A percentile compares a stretch with the other conserved stretches of the same genome.
phyloP scores from a whole-genome alignment of 2,329 filamentous ascomycete genomes.

The Fusarium xylarioides region DNA sequence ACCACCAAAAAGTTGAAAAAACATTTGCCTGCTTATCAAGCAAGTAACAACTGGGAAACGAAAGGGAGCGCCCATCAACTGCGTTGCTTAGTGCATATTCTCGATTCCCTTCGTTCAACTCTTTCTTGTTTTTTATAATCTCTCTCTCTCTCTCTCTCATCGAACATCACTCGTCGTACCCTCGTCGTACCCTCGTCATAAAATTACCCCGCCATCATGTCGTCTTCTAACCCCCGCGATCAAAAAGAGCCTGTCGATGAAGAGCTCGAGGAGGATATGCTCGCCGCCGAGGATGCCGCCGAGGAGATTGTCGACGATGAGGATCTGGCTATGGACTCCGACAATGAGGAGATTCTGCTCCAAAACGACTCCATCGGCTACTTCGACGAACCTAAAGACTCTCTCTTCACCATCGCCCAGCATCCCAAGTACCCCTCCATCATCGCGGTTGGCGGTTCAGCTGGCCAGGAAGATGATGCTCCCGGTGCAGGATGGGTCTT shows the following conservation, averaged over 20 bases:
- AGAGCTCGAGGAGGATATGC: constrained; percentile 51
- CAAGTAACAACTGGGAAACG: constrained; percentile 31
- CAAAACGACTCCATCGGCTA: constrained; percentile 94
- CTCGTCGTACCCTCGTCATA: background rate
- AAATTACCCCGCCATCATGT: constrained; percentile 46
- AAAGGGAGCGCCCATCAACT: background rate
- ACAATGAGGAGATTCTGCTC: constrained; percentile 78
- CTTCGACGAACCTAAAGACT: constrained; percentile 90
- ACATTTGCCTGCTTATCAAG: constrained; percentile 43
- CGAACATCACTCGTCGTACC: background rate
- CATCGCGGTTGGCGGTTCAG: constrained; percentile 84
- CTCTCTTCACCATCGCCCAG: constrained; percentile 93
- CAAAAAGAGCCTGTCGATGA: constrained; percentile 39
- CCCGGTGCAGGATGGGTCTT: constrained; percentile 87
- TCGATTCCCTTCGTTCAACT: background rate
- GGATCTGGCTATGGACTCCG: constrained; percentile 84
- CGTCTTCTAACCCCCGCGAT: constrained; percentile 42
- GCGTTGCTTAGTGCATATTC: background rate
- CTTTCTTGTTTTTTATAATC: background rate
- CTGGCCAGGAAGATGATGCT: constrained; percentile 65
- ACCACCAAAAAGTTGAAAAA: constrained; percentile 32
- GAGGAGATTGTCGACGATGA: constrained; percentile 77
- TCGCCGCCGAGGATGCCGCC: constrained; percentile 71
- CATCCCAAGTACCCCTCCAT: constrained; percentile 83
- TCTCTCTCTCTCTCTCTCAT: background rate